A percentile compares a stretch with the other conserved stretches of the same genome.
Conservation (phyloP, 179 eudicot species). For the Silene coronaria region DNA sequence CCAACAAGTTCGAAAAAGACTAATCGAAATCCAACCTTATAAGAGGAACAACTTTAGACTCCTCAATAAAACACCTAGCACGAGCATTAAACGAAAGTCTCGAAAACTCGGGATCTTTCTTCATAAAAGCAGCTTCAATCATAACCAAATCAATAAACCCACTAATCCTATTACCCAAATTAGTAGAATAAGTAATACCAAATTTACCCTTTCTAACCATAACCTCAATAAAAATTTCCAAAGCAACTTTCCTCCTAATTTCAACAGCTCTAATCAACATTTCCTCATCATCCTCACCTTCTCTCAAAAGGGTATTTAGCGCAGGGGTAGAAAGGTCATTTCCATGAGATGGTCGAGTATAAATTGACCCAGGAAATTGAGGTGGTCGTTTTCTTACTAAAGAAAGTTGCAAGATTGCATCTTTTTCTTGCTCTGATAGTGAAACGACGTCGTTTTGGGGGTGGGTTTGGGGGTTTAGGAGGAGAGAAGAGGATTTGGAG, state of each 20-base stretch:
- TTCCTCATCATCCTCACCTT: constrained; percentile 35
- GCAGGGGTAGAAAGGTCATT: constrained; percentile 41
- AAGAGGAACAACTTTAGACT: constrained; percentile 60
- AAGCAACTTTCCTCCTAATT: constrained; percentile 66
- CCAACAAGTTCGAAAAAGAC: neutral
- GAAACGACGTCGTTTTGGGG: constrained; percentile 23
- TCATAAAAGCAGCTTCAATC: constrained; percentile 76
- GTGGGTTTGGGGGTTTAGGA: constrained; percentile 21
- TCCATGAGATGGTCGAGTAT: constrained; percentile 31
- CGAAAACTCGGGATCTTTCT: constrained; percentile 44
- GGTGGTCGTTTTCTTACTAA: constrained; percentile 50
- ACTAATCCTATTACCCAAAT: constrained; percentile 42
- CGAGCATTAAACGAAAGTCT: constrained; percentile 64
- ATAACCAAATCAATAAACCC: constrained; percentile 66
- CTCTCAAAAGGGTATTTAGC: constrained; percentile 28
- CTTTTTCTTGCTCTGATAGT: constrained; percentile 35
- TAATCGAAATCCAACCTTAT: constrained; percentile 45
- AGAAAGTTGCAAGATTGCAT: constrained; percentile 45
- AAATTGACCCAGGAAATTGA: constrained; percentile 77
- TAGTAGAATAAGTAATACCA: constrained; percentile 68
- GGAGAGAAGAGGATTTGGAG: constrained; percentile 49
- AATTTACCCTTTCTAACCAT: constrained; percentile 69
- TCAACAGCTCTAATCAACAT: constrained; percentile 62
- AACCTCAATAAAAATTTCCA: constrained; percentile 54
- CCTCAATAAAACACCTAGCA: constrained; percentile 45